A percentile compares a stretch with the other conserved stretches of the same genome.
These are phyloP conservation scores for Lomentospora prolificans DNA, from an alignment of 2,329 filamentous ascomycete genomes.

Conservation along the genomic window DNA sequence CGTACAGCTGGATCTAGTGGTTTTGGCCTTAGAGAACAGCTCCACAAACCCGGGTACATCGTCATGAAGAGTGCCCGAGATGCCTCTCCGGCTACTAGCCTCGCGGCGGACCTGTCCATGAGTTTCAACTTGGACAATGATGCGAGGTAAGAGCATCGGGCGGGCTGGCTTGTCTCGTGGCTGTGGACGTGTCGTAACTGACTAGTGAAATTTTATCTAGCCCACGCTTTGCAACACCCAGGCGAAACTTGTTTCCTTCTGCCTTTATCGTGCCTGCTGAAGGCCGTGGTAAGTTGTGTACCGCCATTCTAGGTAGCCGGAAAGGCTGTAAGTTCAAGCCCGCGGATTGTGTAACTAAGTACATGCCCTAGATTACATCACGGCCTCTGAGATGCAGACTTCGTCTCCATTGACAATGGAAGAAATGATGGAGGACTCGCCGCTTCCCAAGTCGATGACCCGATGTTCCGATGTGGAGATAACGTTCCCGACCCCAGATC, in stretches of 20 bases:
- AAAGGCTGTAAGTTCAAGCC: not conserved
- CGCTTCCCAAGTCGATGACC: conserved; percentile 70
- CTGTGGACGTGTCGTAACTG: not conserved
- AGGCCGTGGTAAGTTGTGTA: conserved; percentile 5
- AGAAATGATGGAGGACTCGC: conserved; percentile 89
- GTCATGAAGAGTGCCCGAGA: conserved; percentile 65
- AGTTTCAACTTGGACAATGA: conserved; percentile 88
- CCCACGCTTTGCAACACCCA: conserved; percentile 30
- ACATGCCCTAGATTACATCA: conserved; percentile 53
- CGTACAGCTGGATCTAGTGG: conserved; percentile 45
- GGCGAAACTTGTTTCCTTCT: conserved; percentile 28
- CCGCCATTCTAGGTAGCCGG: not conserved
- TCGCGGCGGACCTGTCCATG: conserved; percentile 89
- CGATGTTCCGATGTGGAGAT: conserved; percentile 59
- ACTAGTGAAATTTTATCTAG: conserved; percentile 14
- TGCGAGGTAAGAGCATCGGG: conserved; percentile 56
- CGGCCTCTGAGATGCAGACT: conserved; percentile 71
- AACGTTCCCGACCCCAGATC: conserved; percentile 60
- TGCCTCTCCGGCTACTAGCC: conserved; percentile 81
- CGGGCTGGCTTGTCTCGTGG: conserved; percentile 1
- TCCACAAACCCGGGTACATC: conserved; percentile 69
- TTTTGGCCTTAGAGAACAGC: conserved; percentile 66
- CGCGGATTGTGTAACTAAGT: not conserved
- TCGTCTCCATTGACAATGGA: conserved; percentile 66
- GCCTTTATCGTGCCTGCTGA: conserved; percentile 24